These are phyloP conservation scores for Calycina marina DNA, from an alignment of 2,329 filamentous ascomycete species.

Conservation along the genomic window DNA sequence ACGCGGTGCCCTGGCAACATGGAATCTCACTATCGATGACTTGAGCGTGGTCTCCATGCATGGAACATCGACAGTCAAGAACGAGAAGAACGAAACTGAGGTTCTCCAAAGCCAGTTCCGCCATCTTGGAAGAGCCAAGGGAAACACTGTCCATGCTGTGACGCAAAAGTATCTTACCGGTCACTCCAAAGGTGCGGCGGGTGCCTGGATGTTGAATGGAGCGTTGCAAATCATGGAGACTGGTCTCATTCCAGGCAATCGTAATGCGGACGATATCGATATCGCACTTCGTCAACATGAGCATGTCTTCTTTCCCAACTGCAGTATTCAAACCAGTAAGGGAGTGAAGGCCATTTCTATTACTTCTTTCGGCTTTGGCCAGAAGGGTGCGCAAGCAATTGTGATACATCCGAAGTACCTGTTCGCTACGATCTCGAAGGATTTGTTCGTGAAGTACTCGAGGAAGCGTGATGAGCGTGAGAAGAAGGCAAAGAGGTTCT, in stretches of 20 bases:
- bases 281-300: slow-evolving; percentile 89
- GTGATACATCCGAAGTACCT: slow-evolving; percentile 91
- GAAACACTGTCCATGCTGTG: slow-evolving; percentile 82
- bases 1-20: slow-evolving; percentile 83
- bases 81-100: slow-evolving; percentile 96
- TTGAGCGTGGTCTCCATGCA: slow-evolving; percentile 93
- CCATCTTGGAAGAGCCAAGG: slow-evolving; percentile 85
- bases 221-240: slow-evolving; percentile 85
- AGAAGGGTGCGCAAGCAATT: slow-evolving; percentile 92
- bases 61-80: slow-evolving; percentile 90
- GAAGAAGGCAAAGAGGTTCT: not conserved
- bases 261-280: slow-evolving; percentile 93
- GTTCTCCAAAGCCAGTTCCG: slow-evolving; percentile 88
- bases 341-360: slow-evolving; percentile 95
- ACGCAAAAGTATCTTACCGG: slow-evolving; percentile 98
- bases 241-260: slow-evolving; percentile 85
- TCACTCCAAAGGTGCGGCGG: slow-evolving; percentile 93
- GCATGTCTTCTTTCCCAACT: slow-evolving; percentile 87
- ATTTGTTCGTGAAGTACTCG: not conserved
- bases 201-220: slow-evolving; percentile 98
- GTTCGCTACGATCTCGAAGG: slow-evolving; percentile 47
- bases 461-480: not conserved
- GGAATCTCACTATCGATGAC: slow-evolving; percentile 92
- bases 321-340: slow-evolving; percentile 74
- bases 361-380: slow-evolving; percentile 94